Evolutionary conservation across 495 filamentous ascomycete species (phyloP).

Genomic region (Penicillium desertorum): DNA sequence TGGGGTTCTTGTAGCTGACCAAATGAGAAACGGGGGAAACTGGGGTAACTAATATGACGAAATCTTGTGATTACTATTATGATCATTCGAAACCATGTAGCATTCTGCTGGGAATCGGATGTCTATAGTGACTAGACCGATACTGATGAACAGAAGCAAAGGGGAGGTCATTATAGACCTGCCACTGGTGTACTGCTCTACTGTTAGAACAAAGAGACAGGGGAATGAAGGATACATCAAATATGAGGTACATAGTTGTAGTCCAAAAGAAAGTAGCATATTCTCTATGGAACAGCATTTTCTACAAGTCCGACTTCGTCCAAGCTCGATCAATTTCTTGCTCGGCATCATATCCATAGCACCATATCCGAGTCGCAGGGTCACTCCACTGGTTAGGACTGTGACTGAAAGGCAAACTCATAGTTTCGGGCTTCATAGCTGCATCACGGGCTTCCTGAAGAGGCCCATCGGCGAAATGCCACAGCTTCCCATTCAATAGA

Average conservation of each 20-base stretch:
- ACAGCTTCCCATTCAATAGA: conserved; percentile 38
- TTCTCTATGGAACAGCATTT: not conserved
- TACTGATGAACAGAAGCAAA: not conserved
- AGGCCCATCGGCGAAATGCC: conserved; percentile 49
- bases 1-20: not conserved
- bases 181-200: not conserved
- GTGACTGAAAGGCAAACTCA: conserved; percentile 22
- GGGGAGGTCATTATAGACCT: not conserved
- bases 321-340: conserved; percentile 32
- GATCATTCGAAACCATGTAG: not conserved
- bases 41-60: not conserved
- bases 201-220: not conserved
- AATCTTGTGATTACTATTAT: not conserved
- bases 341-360: conserved; percentile 50
- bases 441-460: conserved; percentile 43
- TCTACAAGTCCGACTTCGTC: not conserved
- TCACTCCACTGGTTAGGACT: conserved; percentile 54
- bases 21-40: not conserved
- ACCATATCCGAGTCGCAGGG: conserved; percentile 45
- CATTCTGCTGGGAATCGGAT: not conserved
- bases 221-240: not conserved
- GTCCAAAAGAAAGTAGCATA: not conserved
- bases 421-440: conserved; percentile 37
- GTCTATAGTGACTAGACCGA: not conserved
- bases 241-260: not conserved